Conservation (phyloP, 768 basidiomycete genomes). For the Rhodotorula diobovata region DNA sequence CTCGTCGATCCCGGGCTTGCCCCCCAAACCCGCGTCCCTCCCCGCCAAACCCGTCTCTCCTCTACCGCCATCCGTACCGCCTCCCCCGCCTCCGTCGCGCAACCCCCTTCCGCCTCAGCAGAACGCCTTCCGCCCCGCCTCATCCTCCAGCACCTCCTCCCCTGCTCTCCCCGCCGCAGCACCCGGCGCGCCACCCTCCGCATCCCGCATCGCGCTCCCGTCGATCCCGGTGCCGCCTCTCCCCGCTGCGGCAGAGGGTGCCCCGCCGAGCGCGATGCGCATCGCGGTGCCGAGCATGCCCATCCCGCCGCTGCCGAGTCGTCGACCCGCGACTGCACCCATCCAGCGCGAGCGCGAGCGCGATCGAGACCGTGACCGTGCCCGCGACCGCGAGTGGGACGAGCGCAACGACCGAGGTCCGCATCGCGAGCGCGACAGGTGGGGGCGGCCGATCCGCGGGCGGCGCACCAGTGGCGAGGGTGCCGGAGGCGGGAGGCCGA, state of each 20-base stretch:
- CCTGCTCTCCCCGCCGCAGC: background rate
- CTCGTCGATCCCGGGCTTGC: background rate
- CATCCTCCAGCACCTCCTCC: background rate
- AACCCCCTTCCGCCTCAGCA: constrained; percentile 48
- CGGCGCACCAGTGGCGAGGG: too few relatives aligned
- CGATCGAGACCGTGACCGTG: background rate
- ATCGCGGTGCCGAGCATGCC: constrained; percentile 17
- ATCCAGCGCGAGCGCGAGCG: background rate
- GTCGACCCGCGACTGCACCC: background rate
- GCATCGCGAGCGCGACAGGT: background rate
- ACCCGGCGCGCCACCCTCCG: background rate
- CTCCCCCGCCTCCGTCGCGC: constrained; percentile 46
- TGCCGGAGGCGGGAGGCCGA: too few relatives aligned
- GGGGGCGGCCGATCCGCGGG: background rate
- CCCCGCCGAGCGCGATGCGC: background rate
- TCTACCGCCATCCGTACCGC: constrained; percentile 36
- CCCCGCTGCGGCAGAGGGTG: background rate
- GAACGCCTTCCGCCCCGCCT: background rate
- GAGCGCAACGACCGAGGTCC: background rate
- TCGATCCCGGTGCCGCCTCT: constrained; percentile 4
- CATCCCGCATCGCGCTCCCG: background rate
- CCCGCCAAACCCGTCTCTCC: constrained; percentile 20
- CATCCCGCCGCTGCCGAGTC: background rate
- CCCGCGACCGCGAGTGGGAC: background rate
- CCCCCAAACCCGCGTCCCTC: constrained; percentile 13